Evolutionary conservation across 257 asterid species (phyloP).

Genomic region (Scutellaria baicalensis): DNA sequence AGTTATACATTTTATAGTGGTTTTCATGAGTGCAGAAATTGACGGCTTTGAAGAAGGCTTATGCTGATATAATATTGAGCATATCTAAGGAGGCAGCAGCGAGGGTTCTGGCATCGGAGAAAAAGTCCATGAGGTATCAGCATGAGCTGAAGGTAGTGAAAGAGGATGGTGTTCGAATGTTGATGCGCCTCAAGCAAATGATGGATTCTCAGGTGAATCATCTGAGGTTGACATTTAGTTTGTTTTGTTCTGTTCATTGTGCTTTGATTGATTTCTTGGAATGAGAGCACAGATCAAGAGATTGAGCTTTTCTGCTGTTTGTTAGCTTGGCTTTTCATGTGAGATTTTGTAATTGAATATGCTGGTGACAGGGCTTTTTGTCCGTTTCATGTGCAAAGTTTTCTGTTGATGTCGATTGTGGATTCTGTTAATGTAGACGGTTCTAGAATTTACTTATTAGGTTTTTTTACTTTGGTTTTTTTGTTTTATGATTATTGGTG

Average conservation of each 20-base stretch:
- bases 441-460: neutral
- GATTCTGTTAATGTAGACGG: neutral
- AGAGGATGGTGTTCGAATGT: slow-evolving; percentile 69
- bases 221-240: neutral
- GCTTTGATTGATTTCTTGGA: neutral
- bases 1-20: neutral
- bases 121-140: slow-evolving; percentile 44
- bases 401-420: neutral
- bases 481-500: neutral
- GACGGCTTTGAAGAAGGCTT: slow-evolving; percentile 72
- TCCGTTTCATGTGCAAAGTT: neutral
- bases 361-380: neutral
- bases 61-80: slow-evolving; percentile 60
- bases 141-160: slow-evolving; percentile 64
- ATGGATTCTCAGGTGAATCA: slow-evolving; percentile 71
- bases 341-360: slow-evolving; percentile 6
- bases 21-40: slow-evolving; percentile 40
- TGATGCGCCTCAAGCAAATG: slow-evolving; percentile 67
- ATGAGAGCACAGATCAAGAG: neutral
- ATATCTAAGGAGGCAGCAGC: slow-evolving; percentile 72
- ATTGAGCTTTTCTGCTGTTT: neutral
- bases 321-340: neutral
- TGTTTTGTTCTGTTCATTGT: neutral
- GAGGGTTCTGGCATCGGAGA: slow-evolving; percentile 66
- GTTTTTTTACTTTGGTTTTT: neutral